phyloP scores from a whole-genome alignment of 768 basidiomycete genomes.

The Naematelia encephala region DNA sequence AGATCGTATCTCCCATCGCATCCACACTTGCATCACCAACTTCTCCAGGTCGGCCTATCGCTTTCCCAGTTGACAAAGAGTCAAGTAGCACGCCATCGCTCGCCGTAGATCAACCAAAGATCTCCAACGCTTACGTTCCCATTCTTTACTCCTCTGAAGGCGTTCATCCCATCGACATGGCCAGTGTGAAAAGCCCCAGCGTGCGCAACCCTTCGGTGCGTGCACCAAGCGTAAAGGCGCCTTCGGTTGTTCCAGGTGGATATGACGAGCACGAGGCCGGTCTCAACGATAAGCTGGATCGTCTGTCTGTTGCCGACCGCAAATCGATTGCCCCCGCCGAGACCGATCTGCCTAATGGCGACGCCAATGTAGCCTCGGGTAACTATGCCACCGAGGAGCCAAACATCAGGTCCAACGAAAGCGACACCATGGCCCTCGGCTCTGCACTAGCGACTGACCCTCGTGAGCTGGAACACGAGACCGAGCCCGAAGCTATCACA shows the following conservation, averaged over 20 bases:
- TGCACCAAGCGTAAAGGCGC: neutral
- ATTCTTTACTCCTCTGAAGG: constrained; percentile 14
- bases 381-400: constrained; percentile 6
- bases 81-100: neutral
- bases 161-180: constrained; percentile 2
- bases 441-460: neutral
- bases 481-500: neutral
- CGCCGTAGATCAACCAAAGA: neutral
- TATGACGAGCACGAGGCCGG: constrained; percentile 7
- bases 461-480: neutral
- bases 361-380: neutral
- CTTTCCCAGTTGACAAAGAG: neutral
- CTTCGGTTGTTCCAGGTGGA: neutral
- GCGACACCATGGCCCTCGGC: neutral
- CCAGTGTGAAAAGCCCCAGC: neutral
- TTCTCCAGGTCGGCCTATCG: constrained; percentile 9
- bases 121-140: constrained; percentile 15
- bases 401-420: neutral
- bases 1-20: constrained; percentile 18
- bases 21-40: constrained; percentile 31
- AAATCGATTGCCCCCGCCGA: constrained; percentile 4
- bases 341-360: constrained; percentile 8
- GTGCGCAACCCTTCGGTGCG: neutral
- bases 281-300: constrained; percentile 7
- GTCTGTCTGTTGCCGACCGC: constrained; percentile 8